Evolutionary conservation across 352 stramenopile species (phyloP).

Genomic region (Pythium myriotylum): DNA sequence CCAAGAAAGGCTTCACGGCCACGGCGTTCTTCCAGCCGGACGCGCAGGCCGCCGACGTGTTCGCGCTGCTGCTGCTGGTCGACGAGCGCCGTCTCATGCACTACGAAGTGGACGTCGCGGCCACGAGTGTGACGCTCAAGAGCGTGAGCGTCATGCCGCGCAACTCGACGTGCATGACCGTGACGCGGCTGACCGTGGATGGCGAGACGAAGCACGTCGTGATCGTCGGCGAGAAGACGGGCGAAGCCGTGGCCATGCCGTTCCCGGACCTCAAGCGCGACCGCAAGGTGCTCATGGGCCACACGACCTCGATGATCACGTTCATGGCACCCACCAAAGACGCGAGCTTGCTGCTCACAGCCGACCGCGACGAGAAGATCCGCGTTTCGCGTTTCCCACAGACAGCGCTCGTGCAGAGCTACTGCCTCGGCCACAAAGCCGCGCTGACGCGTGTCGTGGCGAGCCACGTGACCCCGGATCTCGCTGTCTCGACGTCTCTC

Average conservation of each 20-base stretch:
- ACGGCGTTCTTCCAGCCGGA: constrained; percentile 29
- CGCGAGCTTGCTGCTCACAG: constrained; percentile 65
- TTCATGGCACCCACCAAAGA: constrained; percentile 61
- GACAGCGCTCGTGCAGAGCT: constrained; percentile 75
- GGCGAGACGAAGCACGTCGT: constrained; percentile 52
- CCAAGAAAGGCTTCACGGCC: constrained; percentile 27
- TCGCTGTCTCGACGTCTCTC: constrained; percentile 73
- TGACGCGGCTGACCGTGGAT: constrained; percentile 35
- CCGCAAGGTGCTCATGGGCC: constrained; percentile 73
- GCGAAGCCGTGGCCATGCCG: constrained; percentile 75
- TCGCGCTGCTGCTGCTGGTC: constrained; percentile 62
- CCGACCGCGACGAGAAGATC: constrained; percentile 85
- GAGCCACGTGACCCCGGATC: constrained; percentile 44
- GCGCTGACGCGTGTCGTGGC: constrained; percentile 64
- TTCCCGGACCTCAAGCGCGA: constrained; percentile 71
- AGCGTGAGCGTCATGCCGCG: constrained; percentile 51
- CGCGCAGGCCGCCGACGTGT: constrained; percentile 28
- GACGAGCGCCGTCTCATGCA: constrained; percentile 76
- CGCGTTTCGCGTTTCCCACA: constrained; percentile 82
- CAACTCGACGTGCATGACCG: constrained; percentile 72
- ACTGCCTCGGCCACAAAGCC: constrained; percentile 79
- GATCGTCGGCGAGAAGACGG: constrained; percentile 81
- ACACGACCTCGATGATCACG: constrained; percentile 89
- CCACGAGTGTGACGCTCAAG: constrained; percentile 42
- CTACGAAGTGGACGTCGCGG: constrained; percentile 61